Evolutionary conservation across 768 basidiomycete species (phyloP), one percentile per base, ranked within the genome.

Genomic region (Trametes elegans): DNA sequence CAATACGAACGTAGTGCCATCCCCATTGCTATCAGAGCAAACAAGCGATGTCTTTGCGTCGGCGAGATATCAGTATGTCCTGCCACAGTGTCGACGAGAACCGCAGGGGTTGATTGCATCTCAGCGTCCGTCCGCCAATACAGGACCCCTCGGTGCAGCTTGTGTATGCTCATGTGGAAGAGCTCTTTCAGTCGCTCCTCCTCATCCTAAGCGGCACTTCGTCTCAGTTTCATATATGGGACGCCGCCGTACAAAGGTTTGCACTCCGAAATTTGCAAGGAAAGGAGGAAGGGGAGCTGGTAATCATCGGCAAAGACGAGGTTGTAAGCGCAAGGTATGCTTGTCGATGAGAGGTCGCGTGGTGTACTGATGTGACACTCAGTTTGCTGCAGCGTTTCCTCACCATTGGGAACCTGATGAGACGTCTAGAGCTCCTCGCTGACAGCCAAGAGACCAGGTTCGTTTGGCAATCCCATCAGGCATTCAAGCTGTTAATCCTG

Each of bases 21-120:
- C 82, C 0, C 74, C 84, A 0, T 87, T 90, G 62, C 69, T 92
- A 21, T 87, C 88, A 5, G 88, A 90, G 65, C 87, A 90, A 66
- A 72, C 79, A 50, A 64, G 68, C 35, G 59, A 72, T 9, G 67
- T 81, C 5, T 82, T 80, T 53, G 76, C 81, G 6, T 77, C 82
- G 8, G 79, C 82, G n/a, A 76, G 80, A 66, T 74, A 84, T 55
- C 72, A 79, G 88, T 89, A 61, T 70, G 83, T 69, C 34, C 51
- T 43, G 16, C 35, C 52, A 31, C 7, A 36, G 14, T 23, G 16
- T 32, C n/a, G 28, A 9, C 19, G 19, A 14, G 21, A 31, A 28
- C 9, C n/a, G n/a, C n/a, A n/a, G n/a, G n/a, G n/a, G n/a, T n/a
- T n/a, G n/a, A n/a, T n/a, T n/a, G 16, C 31, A 32, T 32, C 31